A percentile compares a stretch with the other conserved stretches of the same genome.
These are phyloP conservation scores for Serendipita sp. DNA, from an alignment of 768 basidiomycete species.

Conservation along the genomic window DNA sequence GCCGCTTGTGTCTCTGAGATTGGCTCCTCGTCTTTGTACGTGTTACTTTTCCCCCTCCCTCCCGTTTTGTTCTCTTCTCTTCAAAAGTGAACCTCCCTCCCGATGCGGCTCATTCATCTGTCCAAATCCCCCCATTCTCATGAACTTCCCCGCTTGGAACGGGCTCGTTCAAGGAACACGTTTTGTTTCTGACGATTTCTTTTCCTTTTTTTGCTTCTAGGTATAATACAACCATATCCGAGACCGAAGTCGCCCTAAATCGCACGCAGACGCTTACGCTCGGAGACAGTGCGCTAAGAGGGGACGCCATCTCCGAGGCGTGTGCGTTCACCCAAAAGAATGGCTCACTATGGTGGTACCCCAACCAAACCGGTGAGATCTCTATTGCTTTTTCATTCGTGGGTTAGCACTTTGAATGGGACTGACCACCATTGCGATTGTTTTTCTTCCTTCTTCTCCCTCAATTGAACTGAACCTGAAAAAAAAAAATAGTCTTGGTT, in stretches of 20 bases:
- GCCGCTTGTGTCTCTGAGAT: background rate
- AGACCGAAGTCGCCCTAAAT: background rate
- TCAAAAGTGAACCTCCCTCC: background rate
- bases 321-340: background rate
- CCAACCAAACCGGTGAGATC: background rate
- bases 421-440: too few species aligned
- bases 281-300: background rate
- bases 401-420: too few species aligned
- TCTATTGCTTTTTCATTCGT: too few species aligned
- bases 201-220: background rate
- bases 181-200: background rate
- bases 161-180: background rate
- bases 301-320: background rate
- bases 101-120: background rate
- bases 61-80: background rate
- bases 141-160: too few species aligned
- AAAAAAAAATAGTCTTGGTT: background rate
- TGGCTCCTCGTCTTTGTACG: background rate
- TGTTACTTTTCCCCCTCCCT: background rate
- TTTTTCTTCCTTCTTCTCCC: too few species aligned
- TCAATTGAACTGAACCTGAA: too few species aligned
- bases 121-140: too few species aligned
- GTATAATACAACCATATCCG: background rate
- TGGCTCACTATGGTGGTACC: conserved; percentile 4
- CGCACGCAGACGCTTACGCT: background rate